Evolutionary conservation across 495 filamentous ascomycete species (phyloP).

Genomic region (Penicillium daleae): DNA sequence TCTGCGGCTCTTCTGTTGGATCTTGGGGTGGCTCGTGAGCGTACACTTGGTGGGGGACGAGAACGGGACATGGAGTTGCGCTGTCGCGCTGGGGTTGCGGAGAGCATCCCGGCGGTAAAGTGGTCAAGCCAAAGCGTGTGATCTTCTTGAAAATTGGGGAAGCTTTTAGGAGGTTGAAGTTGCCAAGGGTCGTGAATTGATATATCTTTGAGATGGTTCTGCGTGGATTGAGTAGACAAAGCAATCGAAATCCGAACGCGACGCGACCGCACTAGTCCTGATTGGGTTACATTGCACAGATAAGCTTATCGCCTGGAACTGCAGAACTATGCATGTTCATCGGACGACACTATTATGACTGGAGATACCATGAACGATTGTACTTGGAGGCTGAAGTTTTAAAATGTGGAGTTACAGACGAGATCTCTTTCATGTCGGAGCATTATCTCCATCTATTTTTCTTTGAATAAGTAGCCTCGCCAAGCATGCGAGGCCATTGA

Average conservation of each 20-base stretch:
- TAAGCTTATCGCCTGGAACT: slow-evolving; percentile 30
- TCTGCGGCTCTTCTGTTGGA: not conserved
- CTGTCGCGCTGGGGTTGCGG: slow-evolving; percentile 27
- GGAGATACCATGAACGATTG: not conserved
- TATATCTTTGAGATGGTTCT: not conserved
- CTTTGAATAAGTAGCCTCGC: not conserved
- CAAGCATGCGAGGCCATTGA: not conserved
- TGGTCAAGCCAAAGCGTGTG: not conserved
- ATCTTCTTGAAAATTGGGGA: not conserved
- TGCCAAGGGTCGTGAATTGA: not conserved
- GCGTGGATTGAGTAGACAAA: slow-evolving; percentile 7
- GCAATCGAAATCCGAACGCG: slow-evolving; percentile 33
- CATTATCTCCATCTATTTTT: not conserved
- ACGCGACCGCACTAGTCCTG: slow-evolving; percentile 42
- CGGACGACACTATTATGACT: not conserved
- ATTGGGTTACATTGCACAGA: slow-evolving; percentile 34
- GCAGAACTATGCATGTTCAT: not conserved
- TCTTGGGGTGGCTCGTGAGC: slow-evolving; percentile 5
- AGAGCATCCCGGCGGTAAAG: slow-evolving; percentile 15
- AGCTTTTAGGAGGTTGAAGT: not conserved
- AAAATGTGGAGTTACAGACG: not conserved
- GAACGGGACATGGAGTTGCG: slow-evolving; percentile 22
- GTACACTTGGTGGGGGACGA: slow-evolving; percentile 22
- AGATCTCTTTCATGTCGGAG: not conserved
- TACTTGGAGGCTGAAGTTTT: not conserved